Evolutionary conservation across 768 basidiomycete genomes (phyloP).

Genomic region (Brasilioporus rufonigricans): DNA sequence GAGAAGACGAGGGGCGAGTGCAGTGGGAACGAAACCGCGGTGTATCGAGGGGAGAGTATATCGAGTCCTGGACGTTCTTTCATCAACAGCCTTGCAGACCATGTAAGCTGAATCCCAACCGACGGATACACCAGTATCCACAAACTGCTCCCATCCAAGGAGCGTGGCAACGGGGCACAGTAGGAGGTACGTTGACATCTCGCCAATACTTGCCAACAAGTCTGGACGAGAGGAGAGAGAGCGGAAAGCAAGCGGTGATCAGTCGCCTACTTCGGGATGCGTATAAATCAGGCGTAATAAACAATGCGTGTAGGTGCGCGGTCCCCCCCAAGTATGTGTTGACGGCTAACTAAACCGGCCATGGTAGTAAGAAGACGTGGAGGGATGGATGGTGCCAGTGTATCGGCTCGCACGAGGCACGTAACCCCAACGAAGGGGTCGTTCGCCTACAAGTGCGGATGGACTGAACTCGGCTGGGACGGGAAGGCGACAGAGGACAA

Average conservation of each 20-base stretch:
- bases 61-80: conserved; percentile 19
- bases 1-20: conserved; percentile 30
- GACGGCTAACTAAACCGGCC: conserved; percentile 25
- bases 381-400: conserved; percentile 54
- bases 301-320: conserved; percentile 34
- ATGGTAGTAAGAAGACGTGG: conserved; percentile 18
- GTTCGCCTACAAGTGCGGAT: conserved; percentile 62
- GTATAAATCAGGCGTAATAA: conserved; percentile 45
- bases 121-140: conserved; percentile 23
- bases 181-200: conserved; percentile 30
- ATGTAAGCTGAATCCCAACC: conserved; percentile 27
- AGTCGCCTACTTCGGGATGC: conserved; percentile 36
- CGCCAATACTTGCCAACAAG: conserved; percentile 20
- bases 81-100: conserved; percentile 26
- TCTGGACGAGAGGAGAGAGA: conserved; percentile 13
- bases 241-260: conserved; percentile 44
- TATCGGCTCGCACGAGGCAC: conserved; percentile 76
- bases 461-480: conserved; percentile 54
- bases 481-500: conserved; percentile 38
- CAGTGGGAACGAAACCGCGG: conserved; percentile 11
- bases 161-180: conserved; percentile 17
- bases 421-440: conserved; percentile 83
- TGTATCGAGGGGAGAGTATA: not conserved
- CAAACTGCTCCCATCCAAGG: conserved; percentile 36
- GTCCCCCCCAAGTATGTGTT: conserved; percentile 25